Evolutionary conservation across 305 asterid species (phyloP), one percentile per base, ranked within the genome.

Genomic region (Andrographis paniculata): DNA sequence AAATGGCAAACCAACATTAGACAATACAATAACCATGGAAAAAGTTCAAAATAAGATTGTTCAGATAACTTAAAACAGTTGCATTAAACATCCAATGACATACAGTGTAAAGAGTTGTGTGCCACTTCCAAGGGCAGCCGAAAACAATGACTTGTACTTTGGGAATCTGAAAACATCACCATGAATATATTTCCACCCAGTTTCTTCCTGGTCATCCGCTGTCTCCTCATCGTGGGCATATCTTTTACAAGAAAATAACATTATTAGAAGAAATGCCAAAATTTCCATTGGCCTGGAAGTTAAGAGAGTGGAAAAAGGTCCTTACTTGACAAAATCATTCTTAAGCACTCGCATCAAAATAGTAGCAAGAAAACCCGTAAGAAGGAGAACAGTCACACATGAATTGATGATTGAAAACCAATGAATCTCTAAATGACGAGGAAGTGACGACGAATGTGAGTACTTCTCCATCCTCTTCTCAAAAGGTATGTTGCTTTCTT

Each of bases 391-490:
- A 44, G 94, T 82, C 57, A 82, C 94, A 47, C 94, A 82, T 8
- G 94, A 82, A 62, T 82, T 82, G 62, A 82, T 82, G 40, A 79
- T 82, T 40, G 94, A 82, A 59, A 82, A 82, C 94, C 94, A 82
- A 44, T 82, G 94, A 53, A 82, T 82, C 66, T 82, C 94, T 50
- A 82, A 48, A 67, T 82, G 94, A 44, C 68, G 94, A 35, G 91
- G 89, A 56, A 79, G 74, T 44, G 93, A 75, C 37, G 95, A 84
- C 50, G 83, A 75, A 33, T 75, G 82, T 16, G 86, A 73, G 59
- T 78, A 80, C 76, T 84, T 80, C 20, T 80, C 86, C 85, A 78
- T 84, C 74, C 95, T 84, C 63, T 73, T 80, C 59, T 84, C 86
- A 58, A 80, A 84, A 28, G 79, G 69, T 17, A 56, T 53, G 17